phyloP scores from a whole-genome alignment of 768 basidiomycete species.

The Ephemerocybe angulata region DNA sequence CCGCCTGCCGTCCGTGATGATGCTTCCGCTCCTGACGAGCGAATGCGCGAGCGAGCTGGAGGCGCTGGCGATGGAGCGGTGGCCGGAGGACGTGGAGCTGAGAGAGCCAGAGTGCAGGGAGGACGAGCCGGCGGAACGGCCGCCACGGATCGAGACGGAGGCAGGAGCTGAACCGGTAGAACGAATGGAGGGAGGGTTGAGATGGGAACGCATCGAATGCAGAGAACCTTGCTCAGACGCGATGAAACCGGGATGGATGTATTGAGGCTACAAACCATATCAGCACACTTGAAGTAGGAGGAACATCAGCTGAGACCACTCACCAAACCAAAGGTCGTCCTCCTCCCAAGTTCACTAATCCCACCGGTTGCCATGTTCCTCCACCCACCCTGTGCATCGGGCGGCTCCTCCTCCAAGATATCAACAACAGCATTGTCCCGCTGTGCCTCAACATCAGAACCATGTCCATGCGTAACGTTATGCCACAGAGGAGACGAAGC shows the following conservation, averaged over 20 bases:
- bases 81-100: constrained; percentile 55
- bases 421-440: constrained; percentile 43
- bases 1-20: constrained; percentile 51
- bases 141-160: constrained; percentile 22
- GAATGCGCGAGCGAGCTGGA: constrained; percentile 30
- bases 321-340: constrained; percentile 64
- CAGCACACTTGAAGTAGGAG: constrained; percentile 6
- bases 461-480: constrained; percentile 5
- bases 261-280: constrained; percentile 33
- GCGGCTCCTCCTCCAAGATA: constrained; percentile 67
- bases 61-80: constrained; percentile 39
- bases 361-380: constrained; percentile 41
- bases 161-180: constrained; percentile 54
- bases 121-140: constrained; percentile 26
- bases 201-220: constrained; percentile 57
- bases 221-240: constrained; percentile 64
- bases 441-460: constrained; percentile 24
- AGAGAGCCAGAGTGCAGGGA: constrained; percentile 31
- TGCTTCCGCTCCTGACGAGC: constrained; percentile 47
- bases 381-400: constrained; percentile 60
- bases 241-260: constrained; percentile 38
- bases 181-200: constrained; percentile 42
- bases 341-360: constrained; percentile 28
- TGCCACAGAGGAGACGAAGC: constrained; percentile 12
- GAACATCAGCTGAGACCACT: constrained; percentile 25